Base-by-base conservation (phyloP, 805 yeast genomes). In the Saccharomycopsis sp. region DNA sequence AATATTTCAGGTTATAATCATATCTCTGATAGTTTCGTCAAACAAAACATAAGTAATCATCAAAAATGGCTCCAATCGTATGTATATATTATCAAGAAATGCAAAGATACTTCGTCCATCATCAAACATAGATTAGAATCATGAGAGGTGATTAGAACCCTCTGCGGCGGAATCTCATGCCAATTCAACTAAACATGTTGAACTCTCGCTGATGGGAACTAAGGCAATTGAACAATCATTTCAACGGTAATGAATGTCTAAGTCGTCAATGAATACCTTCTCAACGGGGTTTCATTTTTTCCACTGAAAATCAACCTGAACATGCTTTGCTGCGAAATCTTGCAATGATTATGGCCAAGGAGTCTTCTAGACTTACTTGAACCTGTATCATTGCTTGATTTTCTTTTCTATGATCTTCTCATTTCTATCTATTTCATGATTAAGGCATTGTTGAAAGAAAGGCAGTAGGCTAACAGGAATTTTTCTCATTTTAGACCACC, bases 41-140 rank as follows among this genome's bases (percentile, higher is more conserved):
- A 34, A 46, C 37, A 20, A 21, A 34, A 46, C 4, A 5, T n/a
- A 58, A 50, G 52, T 56, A 51, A 46, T 53, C n/a, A 63, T 64
- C 65, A 67, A 76, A 69, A 81, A 87, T 88, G 95, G 95, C 95
- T 84, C 95, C 95, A 85, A 86, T 84, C 78, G 94, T 87, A 87
- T 78, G 94, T 87, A 73, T 57, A 29, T 29, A n/a, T n/a, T n/a
- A n/a, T n/a, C n/a, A n/a, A n/a, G n/a, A n/a, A n/a, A n/a, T n/a
- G n/a, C n/a, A 20, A 8, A n/a, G 8, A 46, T n/a, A 21, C 15
- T 16, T 7, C 21, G 21, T 20, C 16, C 7, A 29, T 7, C 16
- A 48, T 16, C 24, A 48, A 21, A 24, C 15, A 21, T 16, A 20
- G 52, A 15, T 4, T 18, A 48, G 24, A 16, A 21, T n/a, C n/a